Conservation (phyloP, 805 yeast species). For the Pichia californica region DNA sequence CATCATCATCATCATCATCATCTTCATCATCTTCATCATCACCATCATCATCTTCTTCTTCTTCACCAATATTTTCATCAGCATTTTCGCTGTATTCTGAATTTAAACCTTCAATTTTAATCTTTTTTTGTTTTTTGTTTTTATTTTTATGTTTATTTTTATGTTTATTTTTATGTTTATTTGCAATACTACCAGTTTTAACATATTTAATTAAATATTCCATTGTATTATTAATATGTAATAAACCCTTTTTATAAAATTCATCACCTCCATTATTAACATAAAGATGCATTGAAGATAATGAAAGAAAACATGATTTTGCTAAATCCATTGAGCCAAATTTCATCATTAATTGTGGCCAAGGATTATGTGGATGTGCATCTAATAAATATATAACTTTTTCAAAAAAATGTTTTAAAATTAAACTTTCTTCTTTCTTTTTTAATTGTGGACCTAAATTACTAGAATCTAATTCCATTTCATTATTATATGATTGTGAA, state of each 20-base stretch:
- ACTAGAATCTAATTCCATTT: slow-evolving; percentile 20
- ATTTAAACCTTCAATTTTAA: too few species aligned
- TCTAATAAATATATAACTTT: slow-evolving; percentile 47
- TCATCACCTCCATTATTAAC: slow-evolving; percentile 48
- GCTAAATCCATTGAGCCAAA: slow-evolving; percentile 55
- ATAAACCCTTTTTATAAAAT: slow-evolving; percentile 45
- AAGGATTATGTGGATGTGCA: slow-evolving; percentile 55
- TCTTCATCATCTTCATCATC: slow-evolving; percentile 10
- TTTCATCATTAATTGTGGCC: slow-evolving; percentile 53
- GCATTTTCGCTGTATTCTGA: background rate
- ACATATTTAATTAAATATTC: slow-evolving; percentile 44
- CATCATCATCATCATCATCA: background rate
- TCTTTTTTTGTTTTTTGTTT: too few species aligned
- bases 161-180: too few species aligned
- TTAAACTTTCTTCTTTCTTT: slow-evolving; percentile 42
- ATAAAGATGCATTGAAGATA: slow-evolving; percentile 52
- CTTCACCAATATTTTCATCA: background rate
- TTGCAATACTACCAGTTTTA: slow-evolving; percentile 15
- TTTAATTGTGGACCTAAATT: slow-evolving; percentile 15
- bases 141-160: too few species aligned
- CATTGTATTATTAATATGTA: slow-evolving; percentile 52
- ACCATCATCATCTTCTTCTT: slow-evolving; percentile 13
- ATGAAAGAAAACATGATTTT: slow-evolving; percentile 48
- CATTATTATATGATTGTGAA: background rate
- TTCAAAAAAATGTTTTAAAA: slow-evolving; percentile 50